Conservation (phyloP, 1,284 basidiomycete genomes). For the Exobasidium rhododendri region DNA sequence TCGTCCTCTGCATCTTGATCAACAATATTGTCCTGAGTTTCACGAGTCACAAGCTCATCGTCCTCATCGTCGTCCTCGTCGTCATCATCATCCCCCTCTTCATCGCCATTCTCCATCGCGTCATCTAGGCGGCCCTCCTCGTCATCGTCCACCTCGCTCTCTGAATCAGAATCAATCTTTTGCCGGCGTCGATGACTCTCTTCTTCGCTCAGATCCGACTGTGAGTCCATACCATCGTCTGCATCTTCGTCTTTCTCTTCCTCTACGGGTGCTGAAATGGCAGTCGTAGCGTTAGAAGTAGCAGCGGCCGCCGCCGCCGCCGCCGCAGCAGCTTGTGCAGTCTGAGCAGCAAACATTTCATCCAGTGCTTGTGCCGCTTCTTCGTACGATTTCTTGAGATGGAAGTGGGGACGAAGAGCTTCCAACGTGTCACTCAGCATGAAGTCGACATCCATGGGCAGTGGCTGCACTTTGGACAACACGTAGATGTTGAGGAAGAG, state of each 20-base stretch:
- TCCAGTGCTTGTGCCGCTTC: slow-evolving; percentile 84
- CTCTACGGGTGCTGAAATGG: neutral
- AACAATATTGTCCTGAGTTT: neutral
- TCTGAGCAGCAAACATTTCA: slow-evolving; percentile 68
- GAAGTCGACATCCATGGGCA: slow-evolving; percentile 96
- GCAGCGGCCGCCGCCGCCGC: neutral
- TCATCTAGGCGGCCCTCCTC: slow-evolving; percentile 18
- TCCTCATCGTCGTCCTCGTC: slow-evolving; percentile 64
- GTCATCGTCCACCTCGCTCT: slow-evolving; percentile 27
- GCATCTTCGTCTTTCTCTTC: slow-evolving; percentile 23
- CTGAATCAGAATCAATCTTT: slow-evolving; percentile 22
- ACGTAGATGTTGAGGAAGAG: slow-evolving; percentile 92
- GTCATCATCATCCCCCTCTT: slow-evolving; percentile 18
- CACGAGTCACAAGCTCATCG: slow-evolving; percentile 12
- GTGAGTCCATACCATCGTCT: slow-evolving; percentile 30
- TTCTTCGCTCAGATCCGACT: slow-evolving; percentile 54
- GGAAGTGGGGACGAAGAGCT: slow-evolving; percentile 37
- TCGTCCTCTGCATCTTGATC: slow-evolving; percentile 81
- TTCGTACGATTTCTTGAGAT: slow-evolving; percentile 68
- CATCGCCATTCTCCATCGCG: slow-evolving; percentile 8
- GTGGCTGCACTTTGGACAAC: slow-evolving; percentile 71
- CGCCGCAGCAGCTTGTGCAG: slow-evolving; percentile 9
- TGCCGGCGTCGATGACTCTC: slow-evolving; percentile 49
- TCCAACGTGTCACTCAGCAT: slow-evolving; percentile 92
- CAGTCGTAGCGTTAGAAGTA: neutral